phyloP scores from a whole-genome alignment of 768 basidiomycete genomes.

The Lactarius hengduanensis region DNA sequence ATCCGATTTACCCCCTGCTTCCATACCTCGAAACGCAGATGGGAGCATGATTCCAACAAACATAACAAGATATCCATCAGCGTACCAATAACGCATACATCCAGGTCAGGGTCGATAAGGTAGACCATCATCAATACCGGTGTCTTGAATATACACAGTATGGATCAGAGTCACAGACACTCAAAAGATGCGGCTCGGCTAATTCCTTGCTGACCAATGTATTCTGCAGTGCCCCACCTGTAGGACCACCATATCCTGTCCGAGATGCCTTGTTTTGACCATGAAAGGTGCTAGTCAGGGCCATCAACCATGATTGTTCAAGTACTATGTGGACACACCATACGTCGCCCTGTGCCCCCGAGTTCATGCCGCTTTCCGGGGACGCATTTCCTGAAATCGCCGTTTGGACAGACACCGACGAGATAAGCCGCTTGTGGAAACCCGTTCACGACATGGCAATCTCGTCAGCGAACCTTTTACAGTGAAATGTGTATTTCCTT shows the following conservation, averaged over 20 bases:
- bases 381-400: not conserved
- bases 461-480: slow-evolving; percentile 25
- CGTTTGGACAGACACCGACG: not conserved
- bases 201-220: not conserved
- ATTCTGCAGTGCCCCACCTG: not conserved
- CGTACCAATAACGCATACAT: not conserved
- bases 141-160: not conserved
- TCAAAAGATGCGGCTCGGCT: not conserved
- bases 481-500: not conserved
- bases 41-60: not conserved
- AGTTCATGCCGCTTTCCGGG: not conserved
- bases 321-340: not conserved
- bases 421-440: not conserved
- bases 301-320: not conserved
- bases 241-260: not conserved
- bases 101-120: not conserved
- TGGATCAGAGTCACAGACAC: not conserved
- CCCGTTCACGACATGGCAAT: slow-evolving; percentile 2
- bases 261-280: too few species aligned
- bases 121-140: not conserved
- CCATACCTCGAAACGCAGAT: not conserved
- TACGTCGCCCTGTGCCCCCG: too few species aligned
- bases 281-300: not conserved
- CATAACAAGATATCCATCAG: not conserved
- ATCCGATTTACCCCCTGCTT: slow-evolving; percentile 1